Percentiles rank a stretch among this genome's conserved stretches.
Conservation (phyloP, 352 stramenopile genomes). For the Pythium aphanidermatum region DNA sequence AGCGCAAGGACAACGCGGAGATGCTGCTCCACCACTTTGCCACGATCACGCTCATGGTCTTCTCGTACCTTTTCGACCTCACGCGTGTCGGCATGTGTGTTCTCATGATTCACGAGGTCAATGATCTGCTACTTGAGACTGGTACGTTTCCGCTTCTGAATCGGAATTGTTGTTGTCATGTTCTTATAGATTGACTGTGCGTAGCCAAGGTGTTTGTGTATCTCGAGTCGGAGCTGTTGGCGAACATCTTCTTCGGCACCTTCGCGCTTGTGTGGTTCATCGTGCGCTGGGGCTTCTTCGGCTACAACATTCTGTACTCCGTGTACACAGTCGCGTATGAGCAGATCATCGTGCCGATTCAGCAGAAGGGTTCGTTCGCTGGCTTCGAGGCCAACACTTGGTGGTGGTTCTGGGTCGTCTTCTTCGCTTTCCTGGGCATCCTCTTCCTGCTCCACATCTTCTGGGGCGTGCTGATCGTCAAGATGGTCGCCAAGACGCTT, state of each 20-base stretch:
- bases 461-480: conserved; percentile 71
- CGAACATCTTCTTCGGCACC: conserved; percentile 62
- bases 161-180: no score
- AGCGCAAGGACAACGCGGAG: conserved; percentile 78
- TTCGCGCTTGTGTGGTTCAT: conserved; percentile 72
- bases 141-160: no score
- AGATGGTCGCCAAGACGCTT: conserved; percentile 65
- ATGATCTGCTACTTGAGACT: conserved; percentile 68
- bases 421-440: conserved; percentile 49
- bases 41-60: conserved; percentile 74
- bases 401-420: conserved; percentile 52
- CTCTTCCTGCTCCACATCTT: conserved; percentile 68
- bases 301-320: conserved; percentile 69
- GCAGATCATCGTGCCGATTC: conserved; percentile 45
- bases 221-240: conserved; percentile 53
- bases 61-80: conserved; percentile 67
- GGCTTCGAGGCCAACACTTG: conserved; percentile 36
- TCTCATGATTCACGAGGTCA: conserved; percentile 81
- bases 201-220: conserved; percentile 78
- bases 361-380: conserved; percentile 29
- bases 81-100: conserved; percentile 66
- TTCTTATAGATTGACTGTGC: conserved; percentile 9
- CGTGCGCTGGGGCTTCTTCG: conserved; percentile 65
- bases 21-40: conserved; percentile 78
- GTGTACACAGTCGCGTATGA: conserved; percentile 44